These are phyloP conservation scores for Carallia pectinifolia DNA, from an alignment of 345 rosid species.

Conservation along the genomic window DNA sequence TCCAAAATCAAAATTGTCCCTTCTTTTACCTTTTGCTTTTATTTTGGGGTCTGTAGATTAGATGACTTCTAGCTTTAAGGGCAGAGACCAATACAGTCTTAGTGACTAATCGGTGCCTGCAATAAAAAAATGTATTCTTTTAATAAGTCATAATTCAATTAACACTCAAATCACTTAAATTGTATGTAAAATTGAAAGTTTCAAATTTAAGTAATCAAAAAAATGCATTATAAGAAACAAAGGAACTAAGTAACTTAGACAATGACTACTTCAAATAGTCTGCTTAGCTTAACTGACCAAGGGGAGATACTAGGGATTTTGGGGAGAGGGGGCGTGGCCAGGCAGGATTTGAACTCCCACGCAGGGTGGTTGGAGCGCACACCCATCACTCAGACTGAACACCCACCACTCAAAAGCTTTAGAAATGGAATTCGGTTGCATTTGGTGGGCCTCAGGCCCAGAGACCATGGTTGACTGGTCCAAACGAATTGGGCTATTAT, in stretches of 20 bases:
- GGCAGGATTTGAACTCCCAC: too few species aligned
- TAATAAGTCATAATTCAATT: too few species aligned
- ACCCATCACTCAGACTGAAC: too few species aligned
- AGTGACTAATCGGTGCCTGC: background rate
- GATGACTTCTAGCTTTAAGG: constrained; percentile 11
- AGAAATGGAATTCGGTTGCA: background rate
- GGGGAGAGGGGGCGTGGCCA: too few species aligned
- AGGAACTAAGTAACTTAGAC: too few species aligned
- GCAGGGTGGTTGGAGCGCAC: too few species aligned
- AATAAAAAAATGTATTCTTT: background rate
- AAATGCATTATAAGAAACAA: background rate
- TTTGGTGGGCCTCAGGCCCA: background rate
- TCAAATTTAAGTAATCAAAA: too few species aligned
- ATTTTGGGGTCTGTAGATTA: constrained; percentile 12
- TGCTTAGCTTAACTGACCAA: too few species aligned
- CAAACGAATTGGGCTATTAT: background rate
- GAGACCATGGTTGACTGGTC: background rate
- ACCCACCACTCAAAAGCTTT: too few species aligned
- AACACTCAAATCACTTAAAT: background rate
- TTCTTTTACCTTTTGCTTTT: constrained; percentile 25
- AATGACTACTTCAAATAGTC: too few species aligned
- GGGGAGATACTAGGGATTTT: too few species aligned
- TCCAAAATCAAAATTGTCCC: constrained; percentile 21
- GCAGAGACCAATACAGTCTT: constrained; percentile 11
- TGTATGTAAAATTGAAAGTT: too few species aligned